These are phyloP conservation scores for Hsuehochloa calcarea DNA, from an alignment of 176 grass and related monocot species.

Conservation along the genomic window DNA sequence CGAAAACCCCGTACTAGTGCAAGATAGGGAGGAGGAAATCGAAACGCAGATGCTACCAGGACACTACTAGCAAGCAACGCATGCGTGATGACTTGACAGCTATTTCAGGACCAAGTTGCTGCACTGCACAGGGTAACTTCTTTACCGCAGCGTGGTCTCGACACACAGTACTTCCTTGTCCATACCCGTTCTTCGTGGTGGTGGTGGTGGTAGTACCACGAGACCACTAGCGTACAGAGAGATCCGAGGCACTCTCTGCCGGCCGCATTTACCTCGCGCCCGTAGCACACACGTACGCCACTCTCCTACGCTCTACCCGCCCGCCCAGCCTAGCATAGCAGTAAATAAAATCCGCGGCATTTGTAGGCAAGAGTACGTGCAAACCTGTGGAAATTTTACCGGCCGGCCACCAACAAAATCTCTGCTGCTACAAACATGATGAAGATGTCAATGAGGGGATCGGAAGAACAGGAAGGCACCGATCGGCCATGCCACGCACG, in stretches of 20 bases:
- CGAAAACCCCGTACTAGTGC: background rate
- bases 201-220: too few species aligned
- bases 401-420: background rate
- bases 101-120: background rate
- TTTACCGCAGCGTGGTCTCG: background rate
- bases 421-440: background rate
- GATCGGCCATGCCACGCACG: background rate
- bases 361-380: background rate
- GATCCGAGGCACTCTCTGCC: background rate
- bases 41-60: background rate
- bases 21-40: background rate
- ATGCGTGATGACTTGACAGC: background rate
- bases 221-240: background rate
- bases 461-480: background rate
- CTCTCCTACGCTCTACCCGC: background rate
- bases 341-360: background rate
- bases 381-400: background rate
- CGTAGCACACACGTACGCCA: background rate
- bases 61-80: background rate
- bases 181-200: background rate
- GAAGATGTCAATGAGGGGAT: background rate
- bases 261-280: background rate
- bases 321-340: background rate
- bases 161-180: too few species aligned
- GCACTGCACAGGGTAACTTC: background rate